These are phyloP conservation scores for Zychaea mexicana DNA, from an alignment of 371 early-diverging fungal species.

Conservation along the genomic window DNA sequence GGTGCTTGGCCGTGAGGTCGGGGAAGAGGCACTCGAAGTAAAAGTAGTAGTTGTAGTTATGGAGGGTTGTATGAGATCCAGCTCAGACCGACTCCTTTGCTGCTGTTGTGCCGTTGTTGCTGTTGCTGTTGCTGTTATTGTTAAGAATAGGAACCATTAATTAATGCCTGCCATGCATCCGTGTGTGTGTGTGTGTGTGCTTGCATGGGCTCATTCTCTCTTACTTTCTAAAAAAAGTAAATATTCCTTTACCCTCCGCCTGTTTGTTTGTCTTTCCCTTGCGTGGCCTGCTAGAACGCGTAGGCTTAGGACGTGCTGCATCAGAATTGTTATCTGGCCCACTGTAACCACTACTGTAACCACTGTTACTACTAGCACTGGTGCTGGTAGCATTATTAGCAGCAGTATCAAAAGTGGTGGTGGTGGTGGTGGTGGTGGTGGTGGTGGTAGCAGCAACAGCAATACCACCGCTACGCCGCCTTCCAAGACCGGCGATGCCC, in stretches of 20 bases:
- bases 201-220: too few relatives aligned
- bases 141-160: neutral
- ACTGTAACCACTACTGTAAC: neutral
- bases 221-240: too few relatives aligned
- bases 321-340: neutral
- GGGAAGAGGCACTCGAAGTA: neutral
- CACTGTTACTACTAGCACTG: neutral
- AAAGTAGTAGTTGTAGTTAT: neutral
- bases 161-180: neutral
- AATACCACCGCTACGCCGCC: too few relatives aligned
- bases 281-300: slow-evolving; percentile 1
- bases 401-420: too few relatives aligned
- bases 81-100: slow-evolving; percentile 40
- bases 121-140: neutral
- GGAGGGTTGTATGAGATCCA: slow-evolving; percentile 31
- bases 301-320: neutral
- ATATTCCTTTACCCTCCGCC: slow-evolving; percentile 7
- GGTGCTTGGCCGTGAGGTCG: slow-evolving; percentile 3
- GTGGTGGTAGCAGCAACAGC: too few relatives aligned
- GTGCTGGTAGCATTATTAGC: neutral
- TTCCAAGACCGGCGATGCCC: slow-evolving; percentile 6
- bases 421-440: too few relatives aligned
- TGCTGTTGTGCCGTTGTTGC: neutral
- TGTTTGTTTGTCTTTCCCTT: slow-evolving; percentile 8
- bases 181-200: too few relatives aligned